A percentile compares a stretch with the other conserved stretches of the same genome.
phyloP scores from a whole-genome alignment of 2,329 filamentous ascomycete genomes.

The Hypoxylon sp. region DNA sequence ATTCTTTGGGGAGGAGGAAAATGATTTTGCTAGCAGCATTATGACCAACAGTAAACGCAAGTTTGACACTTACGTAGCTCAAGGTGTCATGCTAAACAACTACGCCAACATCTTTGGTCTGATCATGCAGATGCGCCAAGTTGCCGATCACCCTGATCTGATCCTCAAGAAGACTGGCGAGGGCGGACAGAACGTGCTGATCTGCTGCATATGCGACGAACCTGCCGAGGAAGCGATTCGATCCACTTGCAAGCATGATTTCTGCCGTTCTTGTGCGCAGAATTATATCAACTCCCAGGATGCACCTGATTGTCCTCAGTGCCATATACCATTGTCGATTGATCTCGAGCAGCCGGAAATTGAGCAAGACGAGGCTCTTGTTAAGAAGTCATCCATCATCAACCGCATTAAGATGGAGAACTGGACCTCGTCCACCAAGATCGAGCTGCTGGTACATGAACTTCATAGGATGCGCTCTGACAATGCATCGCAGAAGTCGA shows the following conservation, averaged over 20 bases:
- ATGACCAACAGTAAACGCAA: slow-evolving; percentile 91
- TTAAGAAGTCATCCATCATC: slow-evolving; percentile 98
- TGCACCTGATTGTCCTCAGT: slow-evolving; percentile 86
- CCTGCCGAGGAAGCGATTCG: slow-evolving; percentile 94
- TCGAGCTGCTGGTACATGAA: slow-evolving; percentile 95
- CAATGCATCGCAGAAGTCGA: slow-evolving; percentile 94
- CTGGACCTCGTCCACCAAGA: slow-evolving; percentile 98
- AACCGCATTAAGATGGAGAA: slow-evolving; percentile 99
- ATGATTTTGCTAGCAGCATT: slow-evolving; percentile 94
- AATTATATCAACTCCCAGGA: slow-evolving; percentile 85
- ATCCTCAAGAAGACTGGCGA: slow-evolving; percentile 90
- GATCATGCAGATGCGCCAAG: slow-evolving; percentile 99
- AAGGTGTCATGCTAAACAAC: slow-evolving; percentile 94
- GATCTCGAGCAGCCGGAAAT: slow-evolving; percentile 97
- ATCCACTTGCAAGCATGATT: slow-evolving; percentile 93
- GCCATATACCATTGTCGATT: slow-evolving; percentile 90
- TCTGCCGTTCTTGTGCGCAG: slow-evolving; percentile 85
- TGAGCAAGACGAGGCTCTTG: slow-evolving; percentile 86
- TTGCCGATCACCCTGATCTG: slow-evolving; percentile 95
- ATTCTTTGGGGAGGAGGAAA: slow-evolving; percentile 96
- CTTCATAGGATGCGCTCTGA: slow-evolving; percentile 92
- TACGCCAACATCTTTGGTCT: slow-evolving; percentile 99
- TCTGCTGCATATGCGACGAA: slow-evolving; percentile 97
- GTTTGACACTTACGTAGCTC: slow-evolving; percentile 96
- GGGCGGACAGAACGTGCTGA: slow-evolving; percentile 89